A percentile compares a stretch with the other conserved stretches of the same genome.
Conservation (phyloP, 2,329 filamentous ascomycete genomes). For the Lasiodiplodia theobromae region DNA sequence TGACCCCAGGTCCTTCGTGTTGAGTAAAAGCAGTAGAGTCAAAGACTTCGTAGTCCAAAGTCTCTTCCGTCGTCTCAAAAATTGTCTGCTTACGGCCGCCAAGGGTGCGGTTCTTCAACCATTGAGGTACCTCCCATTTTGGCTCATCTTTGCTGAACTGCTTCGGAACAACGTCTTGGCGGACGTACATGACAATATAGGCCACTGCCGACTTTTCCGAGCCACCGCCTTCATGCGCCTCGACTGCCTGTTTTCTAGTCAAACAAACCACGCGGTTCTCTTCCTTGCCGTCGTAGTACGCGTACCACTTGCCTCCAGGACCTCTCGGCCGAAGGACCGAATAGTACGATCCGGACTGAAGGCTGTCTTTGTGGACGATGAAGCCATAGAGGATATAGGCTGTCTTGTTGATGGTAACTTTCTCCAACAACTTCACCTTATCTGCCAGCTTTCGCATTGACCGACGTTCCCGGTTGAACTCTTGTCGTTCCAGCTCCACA, state of each 20-base stretch:
- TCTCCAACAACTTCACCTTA: constrained; percentile 63
- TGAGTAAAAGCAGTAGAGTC: constrained; percentile 43
- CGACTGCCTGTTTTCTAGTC: constrained; percentile 62
- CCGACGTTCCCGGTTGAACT: constrained; percentile 60
- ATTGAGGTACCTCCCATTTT: constrained; percentile 54
- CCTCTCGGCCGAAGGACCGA: constrained; percentile 66
- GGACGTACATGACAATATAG: constrained; percentile 64
- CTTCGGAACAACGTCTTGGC: constrained; percentile 53
- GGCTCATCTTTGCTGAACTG: constrained; percentile 53
- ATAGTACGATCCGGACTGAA: constrained; percentile 66
- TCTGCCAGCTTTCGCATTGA: constrained; percentile 66
- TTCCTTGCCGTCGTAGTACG: constrained; percentile 61
- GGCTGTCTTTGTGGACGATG: constrained; percentile 65
- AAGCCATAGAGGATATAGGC: constrained; percentile 67
- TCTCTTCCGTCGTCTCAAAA: constrained; percentile 19
- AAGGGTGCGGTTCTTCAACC: constrained; percentile 40
- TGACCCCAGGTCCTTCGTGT: constrained; percentile 47
- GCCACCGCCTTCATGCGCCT: constrained; percentile 56
- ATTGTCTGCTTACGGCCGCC: constrained; percentile 15
- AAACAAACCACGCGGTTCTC: constrained; percentile 64
- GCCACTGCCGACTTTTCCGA: constrained; percentile 50
- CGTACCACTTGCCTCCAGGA: constrained; percentile 64
- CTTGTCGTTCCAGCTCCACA: constrained; percentile 65
- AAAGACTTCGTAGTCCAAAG: constrained; percentile 42
- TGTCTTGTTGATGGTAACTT: constrained; percentile 55